These are phyloP conservation scores for Ceratobasidium sp. DNA, from an alignment of 1,284 basidiomycete genomes.

Conservation along the genomic window DNA sequence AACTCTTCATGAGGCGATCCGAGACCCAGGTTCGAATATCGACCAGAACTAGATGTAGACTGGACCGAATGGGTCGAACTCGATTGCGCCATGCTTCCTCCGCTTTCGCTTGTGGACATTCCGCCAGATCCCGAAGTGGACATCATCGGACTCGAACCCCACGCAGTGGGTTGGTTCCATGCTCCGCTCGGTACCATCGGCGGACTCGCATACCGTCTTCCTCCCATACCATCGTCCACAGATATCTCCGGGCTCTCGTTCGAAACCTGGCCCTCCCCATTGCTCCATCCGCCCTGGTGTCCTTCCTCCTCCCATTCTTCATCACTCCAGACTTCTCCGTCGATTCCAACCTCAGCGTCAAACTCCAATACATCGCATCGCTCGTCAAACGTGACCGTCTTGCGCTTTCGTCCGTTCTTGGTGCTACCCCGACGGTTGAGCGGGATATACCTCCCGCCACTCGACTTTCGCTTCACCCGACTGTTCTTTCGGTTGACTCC, in stretches of 20 bases:
- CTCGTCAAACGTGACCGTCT: slow-evolving; percentile 88
- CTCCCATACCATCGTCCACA: slow-evolving; percentile 35
- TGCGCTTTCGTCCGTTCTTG: slow-evolving; percentile 58
- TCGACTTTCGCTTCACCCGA: slow-evolving; percentile 13
- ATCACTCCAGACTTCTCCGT: slow-evolving; percentile 52
- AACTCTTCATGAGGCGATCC: background rate
- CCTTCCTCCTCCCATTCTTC: slow-evolving; percentile 55
- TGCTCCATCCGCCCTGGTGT: slow-evolving; percentile 43
- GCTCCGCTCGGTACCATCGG: slow-evolving; percentile 18
- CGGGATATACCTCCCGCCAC: slow-evolving; percentile 13
- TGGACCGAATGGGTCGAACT: background rate
- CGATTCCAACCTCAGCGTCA: slow-evolving; percentile 60
- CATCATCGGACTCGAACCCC: slow-evolving; percentile 8
- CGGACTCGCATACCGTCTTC: slow-evolving; percentile 26
- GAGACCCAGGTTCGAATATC: background rate
- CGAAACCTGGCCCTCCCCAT: slow-evolving; percentile 39
- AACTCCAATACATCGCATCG: slow-evolving; percentile 90
- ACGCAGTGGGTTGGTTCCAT: slow-evolving; percentile 4
- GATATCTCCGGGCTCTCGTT: slow-evolving; percentile 43
- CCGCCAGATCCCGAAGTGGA: background rate
- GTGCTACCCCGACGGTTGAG: slow-evolving; percentile 36
- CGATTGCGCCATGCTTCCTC: background rate
- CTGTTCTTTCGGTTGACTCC: slow-evolving; percentile 2
- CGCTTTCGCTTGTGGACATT: background rate
- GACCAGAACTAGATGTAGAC: background rate